These are phyloP conservation scores for Cupressus sempervirens DNA, from an alignment of 75 land plant species.

Conservation along the genomic window DNA sequence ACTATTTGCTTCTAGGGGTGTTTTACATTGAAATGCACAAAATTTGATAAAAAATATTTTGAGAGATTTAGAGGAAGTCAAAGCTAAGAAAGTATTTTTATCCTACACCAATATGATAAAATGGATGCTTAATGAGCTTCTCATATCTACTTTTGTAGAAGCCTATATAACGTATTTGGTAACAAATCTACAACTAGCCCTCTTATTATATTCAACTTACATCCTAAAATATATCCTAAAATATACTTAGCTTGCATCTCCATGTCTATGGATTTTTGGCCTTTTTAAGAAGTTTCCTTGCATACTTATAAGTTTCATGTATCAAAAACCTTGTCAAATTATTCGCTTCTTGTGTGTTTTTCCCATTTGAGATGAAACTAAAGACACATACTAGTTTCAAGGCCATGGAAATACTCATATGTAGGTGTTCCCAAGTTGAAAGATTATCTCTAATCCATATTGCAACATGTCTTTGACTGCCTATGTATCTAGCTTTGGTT, in stretches of 20 bases:
- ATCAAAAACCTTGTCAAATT: slow-evolving; percentile 6
- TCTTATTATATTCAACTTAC: not conserved
- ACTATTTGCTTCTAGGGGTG: not conserved
- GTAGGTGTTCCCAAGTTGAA: slow-evolving; percentile 92
- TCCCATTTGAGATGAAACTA: not conserved
- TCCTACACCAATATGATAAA: not conserved
- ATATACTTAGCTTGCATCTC: not conserved
- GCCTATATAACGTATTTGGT: not conserved
- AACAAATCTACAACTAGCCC: not conserved
- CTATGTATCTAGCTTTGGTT: slow-evolving; percentile 89
- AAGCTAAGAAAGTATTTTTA: not conserved
- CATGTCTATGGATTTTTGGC: not conserved
- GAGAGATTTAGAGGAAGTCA: not conserved
- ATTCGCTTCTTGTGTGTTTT: not conserved
- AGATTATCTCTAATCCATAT: slow-evolving; percentile 99
- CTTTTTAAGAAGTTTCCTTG: not conserved
- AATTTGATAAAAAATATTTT: not conserved
- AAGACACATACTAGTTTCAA: slow-evolving; percentile 75
- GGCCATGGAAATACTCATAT: slow-evolving; percentile 87
- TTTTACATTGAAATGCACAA: not conserved
- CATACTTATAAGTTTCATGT: not conserved
- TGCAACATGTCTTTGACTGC: slow-evolving; percentile 94
- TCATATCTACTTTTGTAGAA: not conserved
- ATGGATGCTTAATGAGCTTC: not conserved
- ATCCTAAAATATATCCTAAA: not conserved